These are phyloP conservation scores for Fomitiporia mediterranea DNA, from an alignment of 1,284 basidiomycete genomes.

Conservation along the genomic window DNA sequence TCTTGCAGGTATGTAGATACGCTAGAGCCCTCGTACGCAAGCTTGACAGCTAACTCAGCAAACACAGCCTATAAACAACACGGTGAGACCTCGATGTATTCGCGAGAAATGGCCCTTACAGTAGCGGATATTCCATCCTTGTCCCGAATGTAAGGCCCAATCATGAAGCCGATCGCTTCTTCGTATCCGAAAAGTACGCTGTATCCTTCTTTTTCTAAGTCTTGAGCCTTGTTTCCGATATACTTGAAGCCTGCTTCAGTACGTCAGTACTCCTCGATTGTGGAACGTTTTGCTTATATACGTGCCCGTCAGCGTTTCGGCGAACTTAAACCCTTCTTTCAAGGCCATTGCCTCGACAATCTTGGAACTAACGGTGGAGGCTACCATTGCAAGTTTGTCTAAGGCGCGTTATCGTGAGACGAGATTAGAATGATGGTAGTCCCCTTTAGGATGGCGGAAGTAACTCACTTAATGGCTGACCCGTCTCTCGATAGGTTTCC, in stretches of 20 bases:
- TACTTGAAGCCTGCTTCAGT: constrained; percentile 65
- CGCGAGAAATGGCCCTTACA: constrained; percentile 34
- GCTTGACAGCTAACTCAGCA: constrained; percentile 53
- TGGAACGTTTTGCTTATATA: not conserved
- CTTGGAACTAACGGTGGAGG: constrained; percentile 84
- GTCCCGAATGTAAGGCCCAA: constrained; percentile 70
- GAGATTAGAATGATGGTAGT: not conserved
- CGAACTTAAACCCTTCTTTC: constrained; percentile 74
- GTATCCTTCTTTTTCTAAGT: constrained; percentile 59
- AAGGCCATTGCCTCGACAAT: constrained; percentile 76
- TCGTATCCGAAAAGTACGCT: constrained; percentile 81
- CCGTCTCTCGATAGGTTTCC: constrained; percentile 52
- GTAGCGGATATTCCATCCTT: constrained; percentile 81
- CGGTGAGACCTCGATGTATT: constrained; percentile 4
- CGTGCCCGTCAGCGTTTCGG: constrained; percentile 77
- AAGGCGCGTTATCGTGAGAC: constrained; percentile 14
- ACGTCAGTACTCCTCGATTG: not conserved
- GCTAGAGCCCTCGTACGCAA: constrained; percentile 48
- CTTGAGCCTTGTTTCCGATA: constrained; percentile 76
- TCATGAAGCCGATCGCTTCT: constrained; percentile 87
- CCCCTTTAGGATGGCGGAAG: not conserved
- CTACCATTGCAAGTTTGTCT: constrained; percentile 76
- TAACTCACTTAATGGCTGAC: constrained; percentile 49
- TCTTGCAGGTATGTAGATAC: constrained; percentile 54
- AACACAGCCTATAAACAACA: constrained; percentile 49